A percentile compares a stretch with the other conserved stretches of the same genome.
These are phyloP conservation scores for Clonostachys chloroleuca DNA, from an alignment of 2,329 filamentous ascomycete genomes.

Conservation along the genomic window DNA sequence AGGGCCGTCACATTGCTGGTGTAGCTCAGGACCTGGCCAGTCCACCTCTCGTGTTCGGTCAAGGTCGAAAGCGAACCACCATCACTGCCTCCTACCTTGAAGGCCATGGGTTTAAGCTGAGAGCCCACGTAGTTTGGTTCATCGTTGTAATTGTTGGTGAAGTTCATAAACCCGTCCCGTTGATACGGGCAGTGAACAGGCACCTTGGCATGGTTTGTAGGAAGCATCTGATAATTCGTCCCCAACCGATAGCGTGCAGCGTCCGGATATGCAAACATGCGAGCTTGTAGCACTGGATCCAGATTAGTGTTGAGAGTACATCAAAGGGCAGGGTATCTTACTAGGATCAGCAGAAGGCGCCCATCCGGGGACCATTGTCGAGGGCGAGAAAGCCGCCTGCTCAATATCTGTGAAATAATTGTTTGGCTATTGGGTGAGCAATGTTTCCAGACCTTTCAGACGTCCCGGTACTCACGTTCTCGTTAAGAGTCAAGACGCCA, in stretches of 20 bases:
- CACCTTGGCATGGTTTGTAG: constrained; percentile 14
- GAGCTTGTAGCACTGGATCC: constrained; percentile 32
- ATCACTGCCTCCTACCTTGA: background rate
- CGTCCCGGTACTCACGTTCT: constrained; percentile 57
- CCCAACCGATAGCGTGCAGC: constrained; percentile 48
- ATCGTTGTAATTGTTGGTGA: constrained; percentile 14
- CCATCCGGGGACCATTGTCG: constrained; percentile 43
- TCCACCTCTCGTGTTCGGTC: background rate
- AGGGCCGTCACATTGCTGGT: constrained; percentile 37
- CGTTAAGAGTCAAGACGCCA: constrained; percentile 64
- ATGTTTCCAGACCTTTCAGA: background rate
- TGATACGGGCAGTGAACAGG: constrained; percentile 9
- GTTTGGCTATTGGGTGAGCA: constrained; percentile 26
- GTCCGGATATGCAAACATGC: constrained; percentile 44
- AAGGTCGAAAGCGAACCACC: background rate
- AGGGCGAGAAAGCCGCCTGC: constrained; percentile 45
- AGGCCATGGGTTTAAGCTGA: constrained; percentile 8
- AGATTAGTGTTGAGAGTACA: background rate
- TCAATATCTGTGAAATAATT: constrained; percentile 48
- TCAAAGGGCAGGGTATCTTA: background rate
- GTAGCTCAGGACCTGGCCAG: constrained; percentile 26
- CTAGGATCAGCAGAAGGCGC: constrained; percentile 38
- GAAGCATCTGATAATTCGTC: constrained; percentile 44
- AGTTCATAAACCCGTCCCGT: constrained; percentile 14
- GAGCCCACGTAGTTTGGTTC: constrained; percentile 16